phyloP scores from a whole-genome alignment of 768 basidiomycete genomes.

The Cubamyces lactineus region DNA sequence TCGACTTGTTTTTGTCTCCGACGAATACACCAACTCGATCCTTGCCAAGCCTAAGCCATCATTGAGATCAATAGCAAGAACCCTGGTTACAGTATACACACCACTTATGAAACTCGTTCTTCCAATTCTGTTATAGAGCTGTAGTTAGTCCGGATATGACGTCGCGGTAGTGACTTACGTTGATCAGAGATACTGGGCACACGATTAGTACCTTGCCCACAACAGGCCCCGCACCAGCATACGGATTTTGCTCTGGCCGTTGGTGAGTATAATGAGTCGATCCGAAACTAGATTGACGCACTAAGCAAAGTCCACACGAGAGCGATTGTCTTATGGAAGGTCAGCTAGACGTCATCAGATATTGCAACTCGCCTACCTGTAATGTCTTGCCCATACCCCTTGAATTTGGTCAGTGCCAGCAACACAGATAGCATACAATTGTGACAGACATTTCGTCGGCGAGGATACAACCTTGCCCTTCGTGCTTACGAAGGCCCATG shows the following conservation, averaged over 20 bases:
- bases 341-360: slow-evolving; percentile 1
- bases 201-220: slow-evolving; percentile 89
- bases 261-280: background rate
- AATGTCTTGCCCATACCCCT: slow-evolving; percentile 99
- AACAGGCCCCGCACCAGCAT: slow-evolving; percentile 54
- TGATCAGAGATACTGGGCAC: slow-evolving; percentile 89
- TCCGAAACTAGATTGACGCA: slow-evolving; percentile 40
- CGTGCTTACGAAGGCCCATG: slow-evolving; percentile 91
- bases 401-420: background rate
- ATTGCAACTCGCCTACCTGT: slow-evolving; percentile 48
- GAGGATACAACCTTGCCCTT: slow-evolving; percentile 92
- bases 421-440: background rate
- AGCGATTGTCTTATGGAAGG: slow-evolving; percentile 69
- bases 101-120: slow-evolving; percentile 95
- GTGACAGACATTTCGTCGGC: slow-evolving; percentile 88
- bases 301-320: slow-evolving; percentile 92
- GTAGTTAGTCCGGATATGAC: background rate
- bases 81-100: slow-evolving; percentile 29
- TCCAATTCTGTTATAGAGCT: slow-evolving; percentile 78
- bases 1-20: slow-evolving; percentile 59
- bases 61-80: slow-evolving; percentile 38
- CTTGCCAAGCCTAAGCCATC: slow-evolving; percentile 49
- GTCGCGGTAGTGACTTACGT: slow-evolving; percentile 47
- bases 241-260: slow-evolving; percentile 79
- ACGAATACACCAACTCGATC: slow-evolving; percentile 60